These are phyloP conservation scores for Coniella lustricola DNA, from an alignment of 2,329 filamentous ascomycete species.

Conservation along the genomic window DNA sequence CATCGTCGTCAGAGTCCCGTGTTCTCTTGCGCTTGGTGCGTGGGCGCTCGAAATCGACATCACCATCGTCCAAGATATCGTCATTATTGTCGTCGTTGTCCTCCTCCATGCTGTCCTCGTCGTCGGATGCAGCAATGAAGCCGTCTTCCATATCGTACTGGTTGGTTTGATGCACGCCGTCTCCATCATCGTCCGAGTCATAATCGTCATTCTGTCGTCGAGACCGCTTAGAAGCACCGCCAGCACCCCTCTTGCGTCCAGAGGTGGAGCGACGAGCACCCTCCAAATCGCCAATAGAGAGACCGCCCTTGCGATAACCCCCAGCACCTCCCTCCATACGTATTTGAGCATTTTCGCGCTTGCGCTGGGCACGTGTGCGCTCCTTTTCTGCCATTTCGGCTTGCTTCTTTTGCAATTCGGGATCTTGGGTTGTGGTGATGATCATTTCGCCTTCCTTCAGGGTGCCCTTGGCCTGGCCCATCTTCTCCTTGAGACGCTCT, in stretches of 20 bases:
- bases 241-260: constrained; percentile 47
- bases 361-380: constrained; percentile 57
- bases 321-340: constrained; percentile 53
- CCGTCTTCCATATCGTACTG: constrained; percentile 76
- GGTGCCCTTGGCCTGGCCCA: constrained; percentile 49
- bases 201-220: constrained; percentile 56
- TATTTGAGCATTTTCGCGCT: constrained; percentile 60
- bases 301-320: constrained; percentile 38
- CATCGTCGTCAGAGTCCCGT: constrained; percentile 40
- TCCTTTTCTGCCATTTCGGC: constrained; percentile 72
- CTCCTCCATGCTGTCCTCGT: constrained; percentile 57
- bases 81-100: constrained; percentile 57
- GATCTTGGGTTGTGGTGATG: constrained; percentile 64
- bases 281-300: constrained; percentile 65
- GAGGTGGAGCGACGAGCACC: constrained; percentile 44
- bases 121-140: constrained; percentile 65
- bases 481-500: constrained; percentile 61
- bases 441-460: constrained; percentile 49
- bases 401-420: constrained; percentile 66
- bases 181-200: constrained; percentile 66
- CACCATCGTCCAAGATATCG: constrained; percentile 52
- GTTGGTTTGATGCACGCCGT: constrained; percentile 52
- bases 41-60: constrained; percentile 49
- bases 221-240: constrained; percentile 26
- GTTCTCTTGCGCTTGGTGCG: constrained; percentile 45